phyloP scores from a whole-genome alignment of 257 asterid species.

The Schizonepeta tenuifolia region DNA sequence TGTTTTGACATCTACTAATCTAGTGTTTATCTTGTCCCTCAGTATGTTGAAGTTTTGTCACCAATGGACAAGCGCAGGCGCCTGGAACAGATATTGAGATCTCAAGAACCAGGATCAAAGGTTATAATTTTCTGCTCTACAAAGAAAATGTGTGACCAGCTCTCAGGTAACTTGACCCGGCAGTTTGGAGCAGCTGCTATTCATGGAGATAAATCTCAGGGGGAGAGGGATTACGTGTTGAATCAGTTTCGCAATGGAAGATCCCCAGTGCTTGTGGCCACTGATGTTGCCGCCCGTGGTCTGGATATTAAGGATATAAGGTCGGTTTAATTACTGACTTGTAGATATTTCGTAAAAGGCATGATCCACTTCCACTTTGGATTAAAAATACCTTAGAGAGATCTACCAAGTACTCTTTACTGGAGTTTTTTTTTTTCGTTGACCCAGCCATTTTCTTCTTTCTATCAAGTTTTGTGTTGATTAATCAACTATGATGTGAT shows the following conservation, averaged over 20 bases:
- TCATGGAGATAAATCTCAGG: constrained; percentile 97
- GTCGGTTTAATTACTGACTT: constrained; percentile 39
- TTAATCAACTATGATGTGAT: constrained; percentile 8
- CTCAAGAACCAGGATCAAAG: constrained; percentile 97
- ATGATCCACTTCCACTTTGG: background rate
- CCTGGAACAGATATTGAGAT: constrained; percentile 85
- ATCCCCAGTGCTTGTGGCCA: constrained; percentile 93
- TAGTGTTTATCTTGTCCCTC: constrained; percentile 24
- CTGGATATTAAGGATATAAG: constrained; percentile 96
- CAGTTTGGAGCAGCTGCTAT: constrained; percentile 94
- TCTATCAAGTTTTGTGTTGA: background rate
- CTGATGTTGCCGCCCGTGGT: constrained; percentile 99
- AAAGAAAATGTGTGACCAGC: constrained; percentile 93
- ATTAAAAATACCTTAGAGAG: background rate
- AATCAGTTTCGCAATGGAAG: constrained; percentile 86
- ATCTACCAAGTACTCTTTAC: background rate
- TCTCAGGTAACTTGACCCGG: constrained; percentile 66
- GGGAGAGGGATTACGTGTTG: constrained; percentile 90
- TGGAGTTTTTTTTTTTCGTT: background rate
- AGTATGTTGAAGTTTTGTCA: constrained; percentile 79
- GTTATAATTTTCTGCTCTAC: constrained; percentile 94
- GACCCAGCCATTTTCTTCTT: background rate
- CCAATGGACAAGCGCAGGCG: constrained; percentile 83
- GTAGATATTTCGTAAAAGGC: background rate
- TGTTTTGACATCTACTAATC: constrained; percentile 14